Evolutionary conservation across 2,329 filamentous ascomycete species (phyloP), one percentile per base, ranked within the genome.

Genomic region (Colletotrichum tanaceti): DNA sequence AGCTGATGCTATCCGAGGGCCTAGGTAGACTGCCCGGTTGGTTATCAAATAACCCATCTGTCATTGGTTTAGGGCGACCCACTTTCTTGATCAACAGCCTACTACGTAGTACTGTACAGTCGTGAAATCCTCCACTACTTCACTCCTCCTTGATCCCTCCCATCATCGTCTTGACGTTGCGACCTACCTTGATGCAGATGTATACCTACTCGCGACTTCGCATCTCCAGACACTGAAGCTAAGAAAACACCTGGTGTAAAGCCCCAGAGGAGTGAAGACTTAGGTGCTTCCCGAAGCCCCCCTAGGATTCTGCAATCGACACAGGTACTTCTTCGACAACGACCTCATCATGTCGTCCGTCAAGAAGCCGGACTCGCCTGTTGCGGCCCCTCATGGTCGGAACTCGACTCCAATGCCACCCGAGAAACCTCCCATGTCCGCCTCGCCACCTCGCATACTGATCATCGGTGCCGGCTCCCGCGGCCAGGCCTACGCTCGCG

Each of bases 391-490:
- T 46, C 55, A 35, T 35, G 63, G 70, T 52, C 73, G 73, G 43
- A 63, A 71, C 52, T 72, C 73, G 67, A 75, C 71, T 58, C 71
- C 79, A 68, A 69, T 74, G 65, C 75, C 80, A 5, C 80, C 78
- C 4, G 74, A 80, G 11, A 82, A 79, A 53, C 83, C 83, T 10
- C 75, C 80, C 50, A 79, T 81, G 76, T 86, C 86, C 3, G 76
- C 79, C 6, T 80, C 76, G 39, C 85, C 88, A 28, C 87, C 90
- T 3, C 88, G 90, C 58, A 88, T 97, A 74, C 84, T 97, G 63
- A 87, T 97, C 74, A 90, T 97, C 73, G 94, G 94, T 22, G 93
- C 93, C 9, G 93, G 94, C 41, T 93, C 91, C 55, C 89, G 94
- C 43, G 94, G 94, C 16, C 85, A 87, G 59, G 87, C 89, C 38